phyloP scores from a whole-genome alignment of 2,329 filamentous ascomycete species.

The Paecilomyces dactylethromorphus region DNA sequence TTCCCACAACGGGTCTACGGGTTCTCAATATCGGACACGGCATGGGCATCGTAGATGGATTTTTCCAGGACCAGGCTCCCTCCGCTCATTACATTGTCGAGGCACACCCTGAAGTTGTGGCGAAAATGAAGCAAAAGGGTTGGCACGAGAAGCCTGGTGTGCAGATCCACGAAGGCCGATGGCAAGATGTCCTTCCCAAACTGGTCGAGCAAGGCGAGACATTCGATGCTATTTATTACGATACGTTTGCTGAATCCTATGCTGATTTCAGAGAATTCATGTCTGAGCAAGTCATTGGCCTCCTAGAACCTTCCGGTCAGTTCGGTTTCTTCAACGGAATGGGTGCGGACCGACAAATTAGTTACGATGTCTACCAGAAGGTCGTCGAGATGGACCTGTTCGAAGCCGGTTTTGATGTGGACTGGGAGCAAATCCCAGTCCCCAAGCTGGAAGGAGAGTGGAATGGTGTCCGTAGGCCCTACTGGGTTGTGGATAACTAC shows the following conservation, averaged over 20 bases:
- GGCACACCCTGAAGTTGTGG: conserved; percentile 71
- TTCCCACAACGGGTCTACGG: conserved; percentile 55
- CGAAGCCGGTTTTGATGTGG: conserved; percentile 82
- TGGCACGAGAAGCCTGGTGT: conserved; percentile 59
- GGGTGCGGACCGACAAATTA: conserved; percentile 84
- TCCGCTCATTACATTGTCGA: conserved; percentile 76
- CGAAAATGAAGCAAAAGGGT: conserved; percentile 59
- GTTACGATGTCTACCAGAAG: conserved; percentile 92
- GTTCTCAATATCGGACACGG: conserved; percentile 85
- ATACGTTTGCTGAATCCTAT: conserved; percentile 96
- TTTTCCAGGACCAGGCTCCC: conserved; percentile 64
- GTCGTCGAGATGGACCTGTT: conserved; percentile 86
- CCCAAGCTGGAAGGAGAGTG: conserved; percentile 72
- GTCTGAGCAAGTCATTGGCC: conserved; percentile 72
- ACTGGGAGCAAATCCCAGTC: conserved; percentile 74
- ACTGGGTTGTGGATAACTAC: conserved; percentile 72
- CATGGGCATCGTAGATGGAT: conserved; percentile 79
- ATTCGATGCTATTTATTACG: conserved; percentile 91
- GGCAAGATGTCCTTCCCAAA: conserved; percentile 72
- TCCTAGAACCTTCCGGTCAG: conserved; percentile 53
- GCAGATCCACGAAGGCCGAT: conserved; percentile 62
- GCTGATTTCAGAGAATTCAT: conserved; percentile 79
- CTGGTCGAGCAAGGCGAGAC: conserved; percentile 62
- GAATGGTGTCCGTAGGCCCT: conserved; percentile 79
- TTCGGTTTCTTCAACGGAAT: conserved; percentile 68